Percentiles rank a stretch among this genome's conserved stretches.
Evolutionary conservation across 2,329 filamentous ascomycete genomes (phyloP).

Genomic region (Fusarium caatingaense): DNA sequence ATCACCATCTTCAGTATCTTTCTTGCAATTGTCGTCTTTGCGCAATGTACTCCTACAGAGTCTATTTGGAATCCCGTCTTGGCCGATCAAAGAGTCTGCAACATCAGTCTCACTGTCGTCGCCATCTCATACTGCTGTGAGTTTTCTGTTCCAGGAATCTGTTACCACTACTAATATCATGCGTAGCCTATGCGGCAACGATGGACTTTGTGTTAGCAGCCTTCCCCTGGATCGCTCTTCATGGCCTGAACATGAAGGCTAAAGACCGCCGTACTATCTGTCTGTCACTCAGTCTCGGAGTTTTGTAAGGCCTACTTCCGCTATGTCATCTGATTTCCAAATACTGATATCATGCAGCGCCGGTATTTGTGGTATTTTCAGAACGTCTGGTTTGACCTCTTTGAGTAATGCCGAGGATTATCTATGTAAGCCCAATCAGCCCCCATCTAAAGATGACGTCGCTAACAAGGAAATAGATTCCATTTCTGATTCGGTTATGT

Average conservation of each 20-base stretch:
- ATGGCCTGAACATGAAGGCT: conserved; percentile 1
- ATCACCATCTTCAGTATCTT: neutral
- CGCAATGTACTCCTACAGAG: neutral
- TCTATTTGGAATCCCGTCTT: conserved; percentile 1
- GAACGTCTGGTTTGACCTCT: neutral
- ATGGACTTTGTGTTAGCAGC: conserved; percentile 1
- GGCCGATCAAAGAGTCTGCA: neutral
- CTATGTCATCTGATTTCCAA: neutral
- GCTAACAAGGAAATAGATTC: neutral
- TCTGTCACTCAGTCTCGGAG: neutral
- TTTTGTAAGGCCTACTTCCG: neutral
- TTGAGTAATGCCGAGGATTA: neutral
- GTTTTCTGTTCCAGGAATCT: fast-evolving
- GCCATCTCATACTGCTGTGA: neutral
- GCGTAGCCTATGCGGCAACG: neutral
- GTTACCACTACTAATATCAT: neutral
- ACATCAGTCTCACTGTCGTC: neutral
- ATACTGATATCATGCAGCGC: neutral
- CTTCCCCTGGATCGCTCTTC: conserved; percentile 1
- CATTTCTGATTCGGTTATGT: conserved; percentile 1
- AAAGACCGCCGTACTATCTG: neutral
- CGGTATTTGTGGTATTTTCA: neutral
- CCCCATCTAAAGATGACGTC: fast-evolving
- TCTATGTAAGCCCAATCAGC: neutral
- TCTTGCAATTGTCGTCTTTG: neutral